These are phyloP conservation scores for Thyridium curvatum DNA, from an alignment of 2,329 filamentous ascomycete species.

Conservation along the genomic window DNA sequence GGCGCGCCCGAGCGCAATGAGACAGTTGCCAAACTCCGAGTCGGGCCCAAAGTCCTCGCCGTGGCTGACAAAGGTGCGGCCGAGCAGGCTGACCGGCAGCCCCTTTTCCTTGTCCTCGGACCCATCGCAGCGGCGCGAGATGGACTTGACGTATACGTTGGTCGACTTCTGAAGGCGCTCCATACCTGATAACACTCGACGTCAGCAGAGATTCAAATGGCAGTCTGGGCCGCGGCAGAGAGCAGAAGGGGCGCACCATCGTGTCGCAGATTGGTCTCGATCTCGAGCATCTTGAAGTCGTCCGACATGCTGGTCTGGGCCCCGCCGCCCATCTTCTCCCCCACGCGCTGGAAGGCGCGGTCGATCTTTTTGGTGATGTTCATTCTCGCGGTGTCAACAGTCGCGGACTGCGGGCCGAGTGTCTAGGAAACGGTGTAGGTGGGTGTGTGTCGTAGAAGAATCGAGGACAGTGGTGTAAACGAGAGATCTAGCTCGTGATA, in stretches of 20 bases:
- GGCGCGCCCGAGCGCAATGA: conserved; percentile 73
- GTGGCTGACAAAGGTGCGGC: conserved; percentile 78
- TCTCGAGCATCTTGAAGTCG: conserved; percentile 84
- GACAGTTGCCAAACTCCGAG: conserved; percentile 84
- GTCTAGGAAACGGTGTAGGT: no score
- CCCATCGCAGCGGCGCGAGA: conserved; percentile 75
- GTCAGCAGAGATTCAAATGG: neutral
- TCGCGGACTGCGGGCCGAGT: no score
- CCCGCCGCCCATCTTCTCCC: conserved; percentile 91
- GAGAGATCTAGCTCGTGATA: no score
- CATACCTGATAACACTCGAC: conserved; percentile 55
- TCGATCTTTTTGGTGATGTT: conserved; percentile 78
- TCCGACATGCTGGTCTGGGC: conserved; percentile 81
- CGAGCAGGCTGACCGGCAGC: conserved; percentile 71
- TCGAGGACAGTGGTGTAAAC: no score
- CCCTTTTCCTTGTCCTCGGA: conserved; percentile 81
- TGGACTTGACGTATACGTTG: conserved; percentile 79
- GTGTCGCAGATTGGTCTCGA: conserved; percentile 83
- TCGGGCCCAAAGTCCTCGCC: conserved; percentile 89
- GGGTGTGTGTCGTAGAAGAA: no score
- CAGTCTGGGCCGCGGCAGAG: neutral
- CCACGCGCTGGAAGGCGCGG: conserved; percentile 95
- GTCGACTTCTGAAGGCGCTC: conserved; percentile 84
- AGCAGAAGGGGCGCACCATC: conserved; percentile 57
- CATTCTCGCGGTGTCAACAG: conserved; percentile 28